Percentiles rank a stretch among this genome's conserved stretches.
phyloP scores from a whole-genome alignment of 495 filamentous ascomycete genomes.

The Chlorociboria aeruginascens region DNA sequence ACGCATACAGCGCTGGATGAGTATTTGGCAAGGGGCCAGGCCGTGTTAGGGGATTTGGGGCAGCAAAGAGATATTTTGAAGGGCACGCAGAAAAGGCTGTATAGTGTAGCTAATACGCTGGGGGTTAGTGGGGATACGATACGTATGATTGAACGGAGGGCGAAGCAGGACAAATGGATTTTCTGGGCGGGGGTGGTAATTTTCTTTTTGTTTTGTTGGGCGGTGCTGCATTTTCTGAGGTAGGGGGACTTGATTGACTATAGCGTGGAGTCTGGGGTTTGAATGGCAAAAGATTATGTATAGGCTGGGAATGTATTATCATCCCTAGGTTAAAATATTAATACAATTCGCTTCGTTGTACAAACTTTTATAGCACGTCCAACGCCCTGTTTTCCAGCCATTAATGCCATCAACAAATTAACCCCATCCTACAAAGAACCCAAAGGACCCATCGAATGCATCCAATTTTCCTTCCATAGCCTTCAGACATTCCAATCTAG shows the following conservation, averaged over 20 bases:
- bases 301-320: no score
- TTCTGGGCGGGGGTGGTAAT: slow-evolving; percentile 79
- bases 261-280: background rate
- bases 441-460: slow-evolving; percentile 47
- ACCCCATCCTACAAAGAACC: slow-evolving; percentile 37
- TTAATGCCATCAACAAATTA: background rate
- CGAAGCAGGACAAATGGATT: slow-evolving; percentile 95
- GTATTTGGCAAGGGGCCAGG: slow-evolving; percentile 81
- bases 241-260: slow-evolving; percentile 29
- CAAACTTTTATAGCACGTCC: no score
- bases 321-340: no score
- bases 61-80: slow-evolving; percentile 92
- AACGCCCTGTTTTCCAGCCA: no score
- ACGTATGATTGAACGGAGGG: slow-evolving; percentile 83
- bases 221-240: slow-evolving; percentile 71
- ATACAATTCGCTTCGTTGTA: no score
- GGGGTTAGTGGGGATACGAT: slow-evolving; percentile 94
- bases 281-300: background rate
- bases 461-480: slow-evolving; percentile 35
- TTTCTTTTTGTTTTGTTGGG: slow-evolving; percentile 90
- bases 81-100: slow-evolving; percentile 78
- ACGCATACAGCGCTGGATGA: slow-evolving; percentile 82
- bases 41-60: slow-evolving; percentile 77
- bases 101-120: slow-evolving; percentile 86
- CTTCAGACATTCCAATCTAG: slow-evolving; percentile 34